Percentiles rank a stretch among this genome's conserved stretches.
phyloP scores from a whole-genome alignment of 805 yeast genomes.

The Zygoascus tannicola region DNA sequence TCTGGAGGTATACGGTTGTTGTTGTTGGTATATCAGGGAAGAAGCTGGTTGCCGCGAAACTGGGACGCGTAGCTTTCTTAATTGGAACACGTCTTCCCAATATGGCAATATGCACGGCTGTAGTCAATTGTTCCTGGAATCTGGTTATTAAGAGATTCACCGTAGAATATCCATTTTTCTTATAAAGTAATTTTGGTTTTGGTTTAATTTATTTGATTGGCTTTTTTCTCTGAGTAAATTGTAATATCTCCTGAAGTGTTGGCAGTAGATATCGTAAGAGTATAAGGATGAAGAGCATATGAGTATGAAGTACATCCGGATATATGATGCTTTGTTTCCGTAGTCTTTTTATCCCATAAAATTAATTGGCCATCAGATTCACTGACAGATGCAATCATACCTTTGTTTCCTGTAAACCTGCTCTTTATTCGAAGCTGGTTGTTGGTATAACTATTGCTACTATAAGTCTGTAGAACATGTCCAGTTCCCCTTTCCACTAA shows the following conservation, averaged over 20 bases:
- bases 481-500: slow-evolving; percentile 22
- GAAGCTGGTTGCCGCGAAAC: too few relatives aligned
- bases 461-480: slow-evolving; percentile 15
- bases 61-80: too few relatives aligned
- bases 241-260: not conserved
- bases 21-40: too few relatives aligned
- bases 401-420: slow-evolving; percentile 18
- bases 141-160: not conserved
- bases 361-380: slow-evolving; percentile 8
- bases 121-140: not conserved
- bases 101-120: not conserved
- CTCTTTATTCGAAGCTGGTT: slow-evolving; percentile 20
- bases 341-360: slow-evolving; percentile 22
- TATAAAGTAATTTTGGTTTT: too few relatives aligned
- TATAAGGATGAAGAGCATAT: slow-evolving; percentile 9
- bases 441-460: slow-evolving; percentile 21
- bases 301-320: slow-evolving; percentile 6
- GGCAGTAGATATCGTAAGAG: not conserved
- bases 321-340: slow-evolving; percentile 8
- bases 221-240: too few relatives aligned
- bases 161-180: too few relatives aligned
- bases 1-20: too few relatives aligned
- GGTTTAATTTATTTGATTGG: too few relatives aligned
- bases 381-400: slow-evolving; percentile 6
- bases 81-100: not conserved